Evolutionary conservation across 768 basidiomycete genomes (phyloP).

Genomic region (Termitomyces heimii): DNA sequence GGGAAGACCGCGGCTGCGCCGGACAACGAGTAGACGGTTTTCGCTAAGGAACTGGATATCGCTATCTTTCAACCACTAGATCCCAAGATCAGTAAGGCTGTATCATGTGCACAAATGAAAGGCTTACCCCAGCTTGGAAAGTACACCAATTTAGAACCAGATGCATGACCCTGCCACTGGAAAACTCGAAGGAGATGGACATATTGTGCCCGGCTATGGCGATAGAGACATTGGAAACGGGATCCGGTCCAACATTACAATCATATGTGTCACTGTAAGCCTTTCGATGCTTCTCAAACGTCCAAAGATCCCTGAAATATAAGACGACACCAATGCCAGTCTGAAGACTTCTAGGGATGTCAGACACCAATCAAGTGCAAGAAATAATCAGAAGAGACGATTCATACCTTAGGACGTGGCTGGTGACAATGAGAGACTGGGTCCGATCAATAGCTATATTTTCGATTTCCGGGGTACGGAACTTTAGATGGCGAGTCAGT

Average conservation of each 20-base stretch:
- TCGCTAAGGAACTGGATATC: conserved; percentile 41
- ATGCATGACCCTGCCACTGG: conserved; percentile 34
- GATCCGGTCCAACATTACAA: conserved; percentile 30
- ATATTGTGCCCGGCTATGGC: conserved; percentile 38
- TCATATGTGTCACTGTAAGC: conserved; percentile 36
- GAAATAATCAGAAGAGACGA: background rate
- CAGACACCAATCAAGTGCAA: conserved; percentile 1
- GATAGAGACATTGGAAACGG: conserved; percentile 29
- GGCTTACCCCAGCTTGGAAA: conserved; percentile 37
- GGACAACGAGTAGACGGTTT: conserved; percentile 36
- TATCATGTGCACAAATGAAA: background rate
- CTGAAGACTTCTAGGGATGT: conserved; percentile 21
- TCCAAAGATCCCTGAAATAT: conserved; percentile 50
- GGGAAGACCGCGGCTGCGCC: conserved; percentile 28
- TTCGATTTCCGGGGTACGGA: conserved; percentile 36
- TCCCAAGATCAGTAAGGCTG: conserved; percentile 2
- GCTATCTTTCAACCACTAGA: conserved; percentile 45
- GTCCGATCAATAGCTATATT: conserved; percentile 38
- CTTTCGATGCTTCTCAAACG: conserved; percentile 47
- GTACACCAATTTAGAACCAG: conserved; percentile 46
- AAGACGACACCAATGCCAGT: conserved; percentile 38
- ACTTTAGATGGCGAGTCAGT: conserved; percentile 39
- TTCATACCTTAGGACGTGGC: conserved; percentile 33
- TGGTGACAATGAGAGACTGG: conserved; percentile 39
- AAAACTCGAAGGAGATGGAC: conserved; percentile 35